phyloP scores from a whole-genome alignment of 805 yeast genomes.

The Starmerella sirachaensis region DNA sequence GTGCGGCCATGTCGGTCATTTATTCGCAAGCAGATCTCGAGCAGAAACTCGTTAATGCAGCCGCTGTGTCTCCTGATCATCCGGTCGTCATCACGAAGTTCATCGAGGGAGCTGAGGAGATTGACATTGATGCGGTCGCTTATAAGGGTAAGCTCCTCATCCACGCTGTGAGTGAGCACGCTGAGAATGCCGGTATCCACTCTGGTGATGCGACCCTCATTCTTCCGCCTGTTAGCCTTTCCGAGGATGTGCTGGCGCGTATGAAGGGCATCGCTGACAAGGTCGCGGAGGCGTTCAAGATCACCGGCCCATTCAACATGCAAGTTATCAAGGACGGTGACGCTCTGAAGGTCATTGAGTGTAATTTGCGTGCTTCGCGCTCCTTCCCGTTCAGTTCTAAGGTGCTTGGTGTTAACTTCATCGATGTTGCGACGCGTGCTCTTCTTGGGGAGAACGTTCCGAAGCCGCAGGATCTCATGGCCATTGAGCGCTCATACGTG shows the following conservation, averaged over 20 bases:
- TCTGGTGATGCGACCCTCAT: conserved; percentile 97
- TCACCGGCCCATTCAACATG: conserved; percentile 98
- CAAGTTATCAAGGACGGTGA: conserved; percentile 93
- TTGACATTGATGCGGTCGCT: conserved; percentile 96
- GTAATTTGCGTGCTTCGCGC: conserved; percentile 96
- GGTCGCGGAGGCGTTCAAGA: conserved; percentile 88
- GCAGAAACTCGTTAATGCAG: conserved; percentile 70
- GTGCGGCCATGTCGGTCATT: conserved; percentile 98
- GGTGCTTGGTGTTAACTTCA: conserved; percentile 88
- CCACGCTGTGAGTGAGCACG: conserved; percentile 95
- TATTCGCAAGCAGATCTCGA: conserved; percentile 68
- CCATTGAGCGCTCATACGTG: conserved; percentile 59
- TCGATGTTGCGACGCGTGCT: conserved; percentile 87
- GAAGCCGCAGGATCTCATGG: conserved; percentile 82
- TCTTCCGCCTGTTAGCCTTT: conserved; percentile 77
- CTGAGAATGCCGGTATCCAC: conserved; percentile 97
- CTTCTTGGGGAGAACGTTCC: conserved; percentile 55
- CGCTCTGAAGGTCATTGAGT: conserved; percentile 94
- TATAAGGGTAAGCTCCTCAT: conserved; percentile 74
- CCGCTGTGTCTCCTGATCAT: conserved; percentile 87
- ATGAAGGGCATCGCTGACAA: conserved; percentile 81
- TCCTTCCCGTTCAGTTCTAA: conserved; percentile 98
- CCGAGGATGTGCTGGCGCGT: conserved; percentile 52
- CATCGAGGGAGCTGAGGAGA: conserved; percentile 91
- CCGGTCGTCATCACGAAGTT: conserved; percentile 96